Percentiles rank a stretch among this genome's conserved stretches.
Evolutionary conservation across 176 grass and related monocot genomes (phyloP).

Genomic region (Carex cristatella): DNA sequence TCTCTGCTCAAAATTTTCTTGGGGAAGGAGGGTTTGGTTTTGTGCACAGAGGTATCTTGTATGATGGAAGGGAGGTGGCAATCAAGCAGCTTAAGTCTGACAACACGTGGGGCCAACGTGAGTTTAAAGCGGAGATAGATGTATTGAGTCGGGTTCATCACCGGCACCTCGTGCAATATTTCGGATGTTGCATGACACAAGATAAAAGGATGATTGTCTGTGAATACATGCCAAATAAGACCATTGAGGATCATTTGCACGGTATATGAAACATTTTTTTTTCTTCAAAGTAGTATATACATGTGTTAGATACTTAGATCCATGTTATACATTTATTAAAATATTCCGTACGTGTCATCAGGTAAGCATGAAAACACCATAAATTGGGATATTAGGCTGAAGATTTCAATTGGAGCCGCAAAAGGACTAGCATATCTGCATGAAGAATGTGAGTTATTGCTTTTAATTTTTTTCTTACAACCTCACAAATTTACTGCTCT

Average conservation of each 20-base stretch:
- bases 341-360: background rate
- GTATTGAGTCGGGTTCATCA: constrained; percentile 38
- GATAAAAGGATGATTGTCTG: constrained; percentile 31
- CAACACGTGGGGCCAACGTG: constrained; percentile 22
- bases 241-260: constrained; percentile 31
- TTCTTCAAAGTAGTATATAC: background rate
- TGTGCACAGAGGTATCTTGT: constrained; percentile 28
- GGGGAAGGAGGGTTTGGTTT: constrained; percentile 41
- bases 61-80: constrained; percentile 27
- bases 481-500: background rate
- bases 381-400: constrained; percentile 32
- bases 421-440: constrained; percentile 37
- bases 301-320: background rate
- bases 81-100: constrained; percentile 28
- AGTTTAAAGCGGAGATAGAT: constrained; percentile 34
- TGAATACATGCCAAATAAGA: constrained; percentile 32
- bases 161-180: constrained; percentile 27
- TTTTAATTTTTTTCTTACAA: background rate
- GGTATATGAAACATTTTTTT: constrained; percentile 2
- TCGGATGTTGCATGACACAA: constrained; percentile 32
- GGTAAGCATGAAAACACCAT: constrained; percentile 9
- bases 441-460: constrained; percentile 24
- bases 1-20: constrained; percentile 29
- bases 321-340: background rate
- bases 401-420: constrained; percentile 30